These are phyloP conservation scores for Persicaria tinctoria DNA, from an alignment of 148 eudicot genomes.

Conservation along the genomic window DNA sequence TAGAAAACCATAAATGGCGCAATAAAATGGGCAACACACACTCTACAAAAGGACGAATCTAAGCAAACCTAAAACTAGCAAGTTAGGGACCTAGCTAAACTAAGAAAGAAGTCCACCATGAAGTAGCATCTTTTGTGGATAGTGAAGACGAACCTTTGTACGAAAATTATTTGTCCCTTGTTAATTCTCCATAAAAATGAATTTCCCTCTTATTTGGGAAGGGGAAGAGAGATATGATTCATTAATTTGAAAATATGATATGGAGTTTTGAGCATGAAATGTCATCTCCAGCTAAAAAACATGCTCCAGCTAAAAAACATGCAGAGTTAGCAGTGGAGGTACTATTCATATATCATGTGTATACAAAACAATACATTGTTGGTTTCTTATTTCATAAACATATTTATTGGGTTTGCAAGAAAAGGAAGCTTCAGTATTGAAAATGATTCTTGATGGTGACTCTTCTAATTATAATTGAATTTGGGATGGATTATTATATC, in stretches of 20 bases:
- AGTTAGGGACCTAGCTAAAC: no score
- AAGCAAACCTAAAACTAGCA: no score
- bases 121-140: no score
- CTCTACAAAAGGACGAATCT: no score
- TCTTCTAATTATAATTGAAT: neutral
- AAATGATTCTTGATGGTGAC: neutral
- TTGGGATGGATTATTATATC: neutral
- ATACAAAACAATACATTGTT: neutral
- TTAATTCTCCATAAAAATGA: no score
- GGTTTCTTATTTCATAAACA: neutral
- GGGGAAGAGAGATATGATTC: neutral
- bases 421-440: neutral
- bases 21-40: no score
- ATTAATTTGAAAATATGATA: neutral
- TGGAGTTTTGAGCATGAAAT: neutral
- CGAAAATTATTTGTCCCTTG: no score
- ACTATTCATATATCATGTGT: neutral
- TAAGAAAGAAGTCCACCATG: no score
- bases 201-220: no score
- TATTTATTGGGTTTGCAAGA: slow-evolving; percentile 4
- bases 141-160: no score
- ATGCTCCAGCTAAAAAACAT: no score
- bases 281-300: neutral
- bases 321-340: slow-evolving; percentile 4
- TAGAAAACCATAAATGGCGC: no score